Base-by-base conservation (phyloP, 192 early-diverging fungal species). In the Backusella psychrophila region DNA sequence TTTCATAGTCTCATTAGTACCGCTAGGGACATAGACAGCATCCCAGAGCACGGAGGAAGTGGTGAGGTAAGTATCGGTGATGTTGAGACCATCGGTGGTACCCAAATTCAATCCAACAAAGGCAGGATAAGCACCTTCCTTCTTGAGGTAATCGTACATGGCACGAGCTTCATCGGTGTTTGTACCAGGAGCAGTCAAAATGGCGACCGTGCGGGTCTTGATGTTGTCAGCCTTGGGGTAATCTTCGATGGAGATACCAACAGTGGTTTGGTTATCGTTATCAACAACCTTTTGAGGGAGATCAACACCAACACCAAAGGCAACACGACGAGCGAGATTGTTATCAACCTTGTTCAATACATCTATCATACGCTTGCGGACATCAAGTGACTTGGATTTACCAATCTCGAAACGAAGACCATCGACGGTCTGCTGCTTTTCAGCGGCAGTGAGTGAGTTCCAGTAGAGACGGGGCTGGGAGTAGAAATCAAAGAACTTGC, bases 331-430 rank as follows among this genome's bases (percentile, higher is more conserved):
- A 38, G 78, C 78, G 31, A 80, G 68, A 6, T 53, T 36, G 19
- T 72, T 75, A 53, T 80, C 78, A 7, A 80, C 69, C 21, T 63
- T 38, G 46, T 80, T 80, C 2, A 80, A 46, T 6, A 26, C 34
- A 52, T 76, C 46, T n/a, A 80, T 9, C 73, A 80, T 69, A 29
- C 71, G 41, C 29, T 80, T 33, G 49, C 78, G 67, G 15, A 80
- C 71, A 33, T 74, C 44, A 29, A 70, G 5, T n/a, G 42, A 72
- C 31, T 79, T 70, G 2, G 53, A 63, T 44, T 82, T 85, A 34
- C 76, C 76, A 19, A 85, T 49, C 19, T 85, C 83, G 38, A 83
- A 85, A 14, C 73, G 72, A 69, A 76, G 71, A 63, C 41, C 83
- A 46, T 72, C 77, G 3, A 83, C 72, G 4, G 84, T 26, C 5